Percentiles rank a stretch among this genome's conserved stretches.
These are phyloP conservation scores for Cichorium intybus DNA, from an alignment of 140 eudicot genomes.

Conservation along the genomic window DNA sequence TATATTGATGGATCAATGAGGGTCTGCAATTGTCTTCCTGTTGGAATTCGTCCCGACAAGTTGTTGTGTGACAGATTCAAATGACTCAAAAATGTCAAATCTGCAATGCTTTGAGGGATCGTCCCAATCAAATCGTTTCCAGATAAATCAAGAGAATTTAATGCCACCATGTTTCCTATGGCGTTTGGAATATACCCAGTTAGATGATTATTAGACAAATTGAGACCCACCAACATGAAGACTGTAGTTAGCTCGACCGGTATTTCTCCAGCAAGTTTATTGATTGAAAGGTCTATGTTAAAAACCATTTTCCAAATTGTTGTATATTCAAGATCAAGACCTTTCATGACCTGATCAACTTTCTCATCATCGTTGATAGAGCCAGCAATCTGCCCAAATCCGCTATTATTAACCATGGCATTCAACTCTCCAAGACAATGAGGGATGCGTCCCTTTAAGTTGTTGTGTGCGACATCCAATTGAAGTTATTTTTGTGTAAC, in stretches of 20 bases:
- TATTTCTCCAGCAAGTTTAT: too few species aligned
- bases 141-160: conserved; percentile 39
- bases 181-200: conserved; percentile 35
- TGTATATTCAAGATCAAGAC: neutral
- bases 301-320: neutral
- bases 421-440: too few species aligned
- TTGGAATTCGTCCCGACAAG: conserved; percentile 13
- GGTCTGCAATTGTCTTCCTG: conserved; percentile 25
- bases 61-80: conserved; percentile 22
- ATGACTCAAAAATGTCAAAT: neutral
- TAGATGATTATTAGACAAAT: conserved; percentile 29
- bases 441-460: too few species aligned
- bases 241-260: conserved; percentile 15
- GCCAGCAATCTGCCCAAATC: too few species aligned
- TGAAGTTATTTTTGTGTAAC: too few species aligned
- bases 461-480: too few species aligned
- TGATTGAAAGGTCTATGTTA: conserved; percentile 37
- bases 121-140: conserved; percentile 29
- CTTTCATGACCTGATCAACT: too few species aligned
- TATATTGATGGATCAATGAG: conserved; percentile 21
- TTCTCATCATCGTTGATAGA: too few species aligned
- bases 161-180: neutral
- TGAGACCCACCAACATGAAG: neutral
- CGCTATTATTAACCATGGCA: too few species aligned
- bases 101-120: conserved; percentile 33